Evolutionary conservation across 2,329 filamentous ascomycete genomes (phyloP), one percentile per base, ranked within the genome.

Genomic region (Paecilomyces fulvus): DNA sequence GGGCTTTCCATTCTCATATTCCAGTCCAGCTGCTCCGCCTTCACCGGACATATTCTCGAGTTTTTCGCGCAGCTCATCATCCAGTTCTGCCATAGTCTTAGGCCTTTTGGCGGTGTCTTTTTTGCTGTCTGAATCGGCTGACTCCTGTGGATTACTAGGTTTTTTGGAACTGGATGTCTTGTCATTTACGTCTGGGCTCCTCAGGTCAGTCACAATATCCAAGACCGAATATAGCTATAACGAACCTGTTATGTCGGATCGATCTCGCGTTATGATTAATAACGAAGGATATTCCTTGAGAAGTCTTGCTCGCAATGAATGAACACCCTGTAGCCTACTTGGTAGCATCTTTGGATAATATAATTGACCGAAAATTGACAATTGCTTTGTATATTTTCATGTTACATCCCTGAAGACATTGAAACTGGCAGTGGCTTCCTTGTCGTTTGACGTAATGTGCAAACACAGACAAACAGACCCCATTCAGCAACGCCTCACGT

Each of bases 1-100:
- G 0, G 88, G 83, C 67, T 86, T 80, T 0, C 89, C 89, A 63
- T 89, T 80, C 69, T 92, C 88, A 58, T 88, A 86, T 69, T 91
- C 88, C 3, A 92, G 75, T 0, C 88, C 89, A 2, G 86, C 78
- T 25, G 80, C 81, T 8, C 89, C 88, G 3, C 88, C 88, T 48
- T 86, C 87, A 0, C 88, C 88, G 0, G 86, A 79, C 30, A 86
- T 75, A 10, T 79, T 82, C 62, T 88, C 84, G 64, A 92, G 78
- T 59, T 84, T 88, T 58, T 79, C 68, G 46, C 79, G 78, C 23
- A 92, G 69, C 62, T 90, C 87, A 59, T 83, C 81, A 64, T 92
- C 88, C 1, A 83, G 69, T 63, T 90, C 78, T 0, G 81, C 77
- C 56, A 82, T 75, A 0, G 83, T 84, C 68, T 87, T 88, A 57